Percentiles rank a stretch among this genome's conserved stretches.
Evolutionary conservation across 2,329 filamentous ascomycete species (phyloP).

Genomic region (Aspergillus sp.): DNA sequence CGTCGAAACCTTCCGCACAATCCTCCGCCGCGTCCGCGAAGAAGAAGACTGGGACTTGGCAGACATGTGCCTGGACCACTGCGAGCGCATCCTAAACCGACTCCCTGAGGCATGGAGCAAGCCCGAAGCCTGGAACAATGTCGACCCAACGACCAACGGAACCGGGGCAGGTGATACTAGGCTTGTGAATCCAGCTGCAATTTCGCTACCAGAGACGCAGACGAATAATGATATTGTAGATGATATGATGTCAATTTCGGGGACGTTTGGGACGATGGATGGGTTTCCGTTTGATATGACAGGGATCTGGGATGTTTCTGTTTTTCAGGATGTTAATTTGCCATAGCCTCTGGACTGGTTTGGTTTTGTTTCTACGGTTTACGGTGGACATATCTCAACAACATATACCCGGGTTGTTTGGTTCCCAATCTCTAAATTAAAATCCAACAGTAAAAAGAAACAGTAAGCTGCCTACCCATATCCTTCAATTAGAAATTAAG

Average conservation of each 20-base stretch:
- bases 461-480: neutral
- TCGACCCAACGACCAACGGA: constrained; percentile 7
- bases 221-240: constrained; percentile 42
- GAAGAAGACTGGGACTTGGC: constrained; percentile 52
- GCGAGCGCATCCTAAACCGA: constrained; percentile 39
- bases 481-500: neutral
- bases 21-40: constrained; percentile 42
- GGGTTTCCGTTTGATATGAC: constrained; percentile 43
- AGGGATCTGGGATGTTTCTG: constrained; percentile 40
- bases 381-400: too few relatives aligned
- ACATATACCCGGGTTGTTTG: too few relatives aligned
- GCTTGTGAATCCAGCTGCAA: constrained; percentile 33
- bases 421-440: too few relatives aligned
- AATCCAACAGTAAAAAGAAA: neutral
- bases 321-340: constrained; percentile 35
- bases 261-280: constrained; percentile 41
- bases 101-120: constrained; percentile 23
- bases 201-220: constrained; percentile 37
- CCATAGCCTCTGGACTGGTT: neutral
- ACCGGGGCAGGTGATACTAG: constrained; percentile 19
- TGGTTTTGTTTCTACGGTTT: too few relatives aligned
- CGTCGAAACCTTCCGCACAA: constrained; percentile 43
- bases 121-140: constrained; percentile 3
- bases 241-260: constrained; percentile 42
- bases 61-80: constrained; percentile 48